Evolutionary conservation across 2,329 filamentous ascomycete species (phyloP).

Genomic region (Arthrobotrys musiformis): DNA sequence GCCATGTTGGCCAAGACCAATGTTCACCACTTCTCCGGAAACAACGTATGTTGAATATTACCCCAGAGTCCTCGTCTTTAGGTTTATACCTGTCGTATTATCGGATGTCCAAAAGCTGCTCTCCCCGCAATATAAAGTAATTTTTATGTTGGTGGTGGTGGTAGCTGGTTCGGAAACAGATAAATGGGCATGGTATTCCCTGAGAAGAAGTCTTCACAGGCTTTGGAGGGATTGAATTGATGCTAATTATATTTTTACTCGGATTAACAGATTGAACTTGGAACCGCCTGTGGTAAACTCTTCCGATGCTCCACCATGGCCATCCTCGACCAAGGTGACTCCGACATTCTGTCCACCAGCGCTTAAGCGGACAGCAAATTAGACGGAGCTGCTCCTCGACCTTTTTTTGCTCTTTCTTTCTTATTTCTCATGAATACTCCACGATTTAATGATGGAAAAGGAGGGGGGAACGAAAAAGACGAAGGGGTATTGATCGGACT

Average conservation of each 20-base stretch:
- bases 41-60: constrained; percentile 86
- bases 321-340: constrained; percentile 96
- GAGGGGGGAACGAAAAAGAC: not conserved
- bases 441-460: constrained; percentile 23
- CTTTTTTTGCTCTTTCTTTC: not conserved
- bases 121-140: not conserved
- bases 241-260: constrained; percentile 68
- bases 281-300: constrained; percentile 98
- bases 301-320: constrained; percentile 98
- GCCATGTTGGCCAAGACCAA: constrained; percentile 91
- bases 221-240: constrained; percentile 83
- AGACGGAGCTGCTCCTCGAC: not conserved
- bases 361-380: constrained; percentile 65
- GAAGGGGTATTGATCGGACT: constrained; percentile 23
- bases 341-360: constrained; percentile 88
- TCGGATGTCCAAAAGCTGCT: constrained; percentile 36
- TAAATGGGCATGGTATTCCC: constrained; percentile 66
- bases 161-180: constrained; percentile 22
- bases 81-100: constrained; percentile 53
- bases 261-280: constrained; percentile 84
- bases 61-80: not conserved
- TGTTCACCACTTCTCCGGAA: constrained; percentile 97
- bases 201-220: constrained; percentile 82
- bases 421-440: constrained; percentile 19
- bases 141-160: not conserved